phyloP scores from a whole-genome alignment of 176 grass and related monocot species.

The Urochloa ruziziensis region DNA sequence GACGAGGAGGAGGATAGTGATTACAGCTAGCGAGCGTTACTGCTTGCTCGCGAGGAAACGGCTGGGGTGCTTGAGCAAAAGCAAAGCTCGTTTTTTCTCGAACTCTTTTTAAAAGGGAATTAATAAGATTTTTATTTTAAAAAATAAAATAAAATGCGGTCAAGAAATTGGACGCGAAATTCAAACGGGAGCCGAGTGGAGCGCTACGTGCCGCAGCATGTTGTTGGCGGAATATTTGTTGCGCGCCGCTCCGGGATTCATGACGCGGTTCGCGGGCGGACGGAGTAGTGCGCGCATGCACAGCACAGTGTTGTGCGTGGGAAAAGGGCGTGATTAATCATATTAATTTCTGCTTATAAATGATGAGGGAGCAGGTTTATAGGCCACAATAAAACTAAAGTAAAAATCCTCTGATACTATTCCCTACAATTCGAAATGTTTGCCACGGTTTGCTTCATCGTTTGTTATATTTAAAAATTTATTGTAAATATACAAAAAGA shows the following conservation, averaged over 20 bases:
- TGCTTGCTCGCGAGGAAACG: not conserved
- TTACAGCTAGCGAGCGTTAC: conserved; percentile 8
- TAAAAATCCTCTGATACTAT: no score
- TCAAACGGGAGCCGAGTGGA: not conserved
- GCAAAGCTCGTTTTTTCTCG: not conserved
- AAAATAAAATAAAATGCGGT: not conserved
- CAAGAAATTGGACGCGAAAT: not conserved
- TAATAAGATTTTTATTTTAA: not conserved
- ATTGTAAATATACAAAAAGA: no score
- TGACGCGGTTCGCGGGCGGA: not conserved
- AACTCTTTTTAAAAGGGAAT: not conserved
- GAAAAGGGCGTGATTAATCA: not conserved
- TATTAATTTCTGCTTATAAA: not conserved
- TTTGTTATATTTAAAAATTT: no score
- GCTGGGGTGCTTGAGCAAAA: not conserved
- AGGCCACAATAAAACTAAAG: no score
- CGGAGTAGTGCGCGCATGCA: not conserved
- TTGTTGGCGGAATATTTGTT: not conserved
- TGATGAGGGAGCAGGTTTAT: no score
- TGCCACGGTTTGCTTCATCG: no score
- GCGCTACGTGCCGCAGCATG: not conserved
- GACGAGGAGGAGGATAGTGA: not conserved
- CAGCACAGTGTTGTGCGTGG: not conserved
- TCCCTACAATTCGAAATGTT: no score
- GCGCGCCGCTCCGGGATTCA: not conserved